phyloP scores from a whole-genome alignment of 176 grass and related monocot species.

The Bonia amplexicaulis region DNA sequence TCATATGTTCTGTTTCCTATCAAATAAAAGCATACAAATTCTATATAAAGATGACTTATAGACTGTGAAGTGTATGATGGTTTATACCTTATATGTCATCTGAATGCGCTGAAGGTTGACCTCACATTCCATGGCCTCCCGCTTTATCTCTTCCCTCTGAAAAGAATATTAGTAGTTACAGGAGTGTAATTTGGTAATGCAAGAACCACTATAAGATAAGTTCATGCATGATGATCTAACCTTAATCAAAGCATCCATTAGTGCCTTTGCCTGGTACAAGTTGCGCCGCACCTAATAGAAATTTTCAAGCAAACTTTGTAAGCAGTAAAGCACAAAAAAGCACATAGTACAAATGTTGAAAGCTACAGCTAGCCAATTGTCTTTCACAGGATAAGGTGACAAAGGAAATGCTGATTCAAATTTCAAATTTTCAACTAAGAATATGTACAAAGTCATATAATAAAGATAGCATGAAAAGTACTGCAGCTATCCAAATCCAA shows the following conservation, averaged over 20 bases:
- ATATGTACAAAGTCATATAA: not conserved
- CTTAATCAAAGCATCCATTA: conserved; percentile 90
- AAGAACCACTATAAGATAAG: conserved; percentile 4
- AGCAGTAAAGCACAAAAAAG: conserved; percentile 27
- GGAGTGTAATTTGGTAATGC: not conserved
- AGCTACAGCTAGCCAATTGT: not conserved
- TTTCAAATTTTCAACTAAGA: conserved; percentile 5
- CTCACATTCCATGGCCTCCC: conserved; percentile 72
- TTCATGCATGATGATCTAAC: conserved; percentile 38
- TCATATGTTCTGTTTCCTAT: not conserved
- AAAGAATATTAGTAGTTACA: conserved; percentile 22
- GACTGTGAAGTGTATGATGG: not conserved
- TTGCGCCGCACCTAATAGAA: conserved; percentile 82
- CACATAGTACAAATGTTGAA: not conserved
- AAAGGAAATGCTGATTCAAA: not conserved
- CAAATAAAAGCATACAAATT: not conserved
- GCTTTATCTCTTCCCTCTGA: conserved; percentile 93
- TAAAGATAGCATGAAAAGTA: not conserved
- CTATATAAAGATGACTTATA: not conserved
- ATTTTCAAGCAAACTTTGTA: conserved; percentile 21
- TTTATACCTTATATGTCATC: conserved; percentile 87
- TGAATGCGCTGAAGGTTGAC: conserved; percentile 81
- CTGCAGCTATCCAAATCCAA: not conserved
- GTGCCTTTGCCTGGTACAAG: conserved; percentile 90
- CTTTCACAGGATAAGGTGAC: not conserved